Conservation (phyloP, 208 protist species). For the Strigomonas culicis region DNA sequence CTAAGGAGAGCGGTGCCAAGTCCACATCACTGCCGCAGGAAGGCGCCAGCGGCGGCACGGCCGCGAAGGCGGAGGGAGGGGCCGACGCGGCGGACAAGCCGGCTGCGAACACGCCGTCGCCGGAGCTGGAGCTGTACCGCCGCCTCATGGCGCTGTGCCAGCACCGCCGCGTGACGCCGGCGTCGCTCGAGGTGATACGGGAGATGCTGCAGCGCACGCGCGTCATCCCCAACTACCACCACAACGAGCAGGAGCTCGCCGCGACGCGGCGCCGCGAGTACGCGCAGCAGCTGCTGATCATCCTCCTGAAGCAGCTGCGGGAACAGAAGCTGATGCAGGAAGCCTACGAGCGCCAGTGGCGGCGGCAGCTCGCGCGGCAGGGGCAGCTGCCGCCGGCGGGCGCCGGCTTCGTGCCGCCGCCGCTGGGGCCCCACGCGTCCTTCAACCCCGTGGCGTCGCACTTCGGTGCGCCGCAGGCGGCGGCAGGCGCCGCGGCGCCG, state of each 20-base stretch:
- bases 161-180: conserved; percentile 28
- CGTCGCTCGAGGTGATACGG: conserved; percentile 44
- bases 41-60: conserved; percentile 5
- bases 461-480: background rate
- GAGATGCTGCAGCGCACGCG: conserved; percentile 56
- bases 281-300: conserved; percentile 58
- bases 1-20: background rate
- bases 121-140: conserved; percentile 38
- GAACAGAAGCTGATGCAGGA: conserved; percentile 50
- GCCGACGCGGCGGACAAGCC: conserved; percentile 19
- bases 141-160: conserved; percentile 36
- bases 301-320: conserved; percentile 51
- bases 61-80: conserved; percentile 11
- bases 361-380: conserved; percentile 11
- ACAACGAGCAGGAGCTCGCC: conserved; percentile 11
- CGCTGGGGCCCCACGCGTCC: background rate
- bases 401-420: background rate
- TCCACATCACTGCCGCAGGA: conserved; percentile 9
- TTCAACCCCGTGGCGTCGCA: background rate
- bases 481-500: background rate
- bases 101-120: background rate
- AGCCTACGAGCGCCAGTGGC: background rate
- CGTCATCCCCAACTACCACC: conserved; percentile 20
- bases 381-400: background rate
- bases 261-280: conserved; percentile 36